phyloP scores from a whole-genome alignment of 1,284 basidiomycete genomes.

The Pseudozyma tsukubaensis region DNA sequence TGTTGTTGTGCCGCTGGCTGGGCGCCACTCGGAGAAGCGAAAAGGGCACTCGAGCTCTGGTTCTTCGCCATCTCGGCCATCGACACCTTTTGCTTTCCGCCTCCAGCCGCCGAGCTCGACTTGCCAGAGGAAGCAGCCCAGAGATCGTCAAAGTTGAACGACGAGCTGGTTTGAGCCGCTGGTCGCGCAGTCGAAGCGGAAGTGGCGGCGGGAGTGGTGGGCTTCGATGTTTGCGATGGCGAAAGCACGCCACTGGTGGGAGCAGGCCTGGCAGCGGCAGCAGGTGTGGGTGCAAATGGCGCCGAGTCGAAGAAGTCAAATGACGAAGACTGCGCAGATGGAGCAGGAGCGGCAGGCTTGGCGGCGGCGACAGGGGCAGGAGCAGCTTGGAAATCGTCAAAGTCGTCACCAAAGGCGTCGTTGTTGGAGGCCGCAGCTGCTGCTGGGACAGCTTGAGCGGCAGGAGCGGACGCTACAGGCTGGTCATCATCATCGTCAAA shows the following conservation, averaged over 20 bases:
- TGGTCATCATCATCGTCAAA: slow-evolving; percentile 76
- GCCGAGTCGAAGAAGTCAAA: slow-evolving; percentile 72
- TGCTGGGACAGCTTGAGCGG: slow-evolving; percentile 36
- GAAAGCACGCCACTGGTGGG: slow-evolving; percentile 19
- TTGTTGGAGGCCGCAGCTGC: slow-evolving; percentile 8
- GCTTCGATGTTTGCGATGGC: slow-evolving; percentile 28
- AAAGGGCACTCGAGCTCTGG: slow-evolving; percentile 57
- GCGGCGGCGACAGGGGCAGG: slow-evolving; percentile 31
- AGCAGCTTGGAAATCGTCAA: slow-evolving; percentile 58
- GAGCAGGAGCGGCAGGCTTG: slow-evolving; percentile 77
- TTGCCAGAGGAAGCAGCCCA: slow-evolving; percentile 84
- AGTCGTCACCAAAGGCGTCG: slow-evolving; percentile 61
- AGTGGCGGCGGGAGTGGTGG: slow-evolving; percentile 35
- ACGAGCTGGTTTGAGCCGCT: slow-evolving; percentile 34
- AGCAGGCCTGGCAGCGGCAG: slow-evolving; percentile 17
- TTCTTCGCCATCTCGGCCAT: slow-evolving; percentile 69
- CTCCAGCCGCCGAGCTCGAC: slow-evolving; percentile 17
- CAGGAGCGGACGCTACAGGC: slow-evolving; percentile 63
- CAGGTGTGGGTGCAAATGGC: slow-evolving; percentile 9
- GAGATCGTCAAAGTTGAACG: slow-evolving; percentile 81
- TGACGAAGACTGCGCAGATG: slow-evolving; percentile 62
- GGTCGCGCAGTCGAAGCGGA: slow-evolving; percentile 12
- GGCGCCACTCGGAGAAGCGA: slow-evolving; percentile 12
- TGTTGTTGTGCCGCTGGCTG: slow-evolving; percentile 28
- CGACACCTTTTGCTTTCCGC: slow-evolving; percentile 60